These are phyloP conservation scores for Pseudocercospora crystallina DNA, from an alignment of 2,329 filamentous ascomycete genomes.

Conservation along the genomic window DNA sequence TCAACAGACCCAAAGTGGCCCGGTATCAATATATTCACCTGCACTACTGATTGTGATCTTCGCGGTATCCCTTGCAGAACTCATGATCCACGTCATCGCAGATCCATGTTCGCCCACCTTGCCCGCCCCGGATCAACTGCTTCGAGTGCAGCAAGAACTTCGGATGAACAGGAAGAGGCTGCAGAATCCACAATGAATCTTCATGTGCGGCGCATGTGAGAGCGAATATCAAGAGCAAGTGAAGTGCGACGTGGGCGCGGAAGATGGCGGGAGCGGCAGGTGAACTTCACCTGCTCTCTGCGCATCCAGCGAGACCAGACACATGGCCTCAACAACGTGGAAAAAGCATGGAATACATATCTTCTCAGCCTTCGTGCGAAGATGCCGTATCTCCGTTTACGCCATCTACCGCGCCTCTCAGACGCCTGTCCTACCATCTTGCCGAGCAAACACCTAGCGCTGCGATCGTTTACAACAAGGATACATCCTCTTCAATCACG, in stretches of 20 bases:
- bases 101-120: conserved; percentile 1
- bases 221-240: not conserved
- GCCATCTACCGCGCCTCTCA: not conserved
- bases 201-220: not conserved
- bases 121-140: not conserved
- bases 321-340: not conserved
- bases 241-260: not conserved
- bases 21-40: too few relatives aligned
- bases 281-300: too few relatives aligned
- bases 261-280: not conserved
- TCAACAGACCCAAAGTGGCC: too few relatives aligned
- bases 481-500: not conserved
- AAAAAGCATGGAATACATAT: not conserved
- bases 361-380: not conserved
- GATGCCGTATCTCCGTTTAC: not conserved
- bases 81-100: not conserved
- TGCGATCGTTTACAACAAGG: conserved; percentile 1
- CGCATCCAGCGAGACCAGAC: not conserved
- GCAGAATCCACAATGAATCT: not conserved
- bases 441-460: conserved; percentile 1
- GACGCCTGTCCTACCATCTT: not conserved
- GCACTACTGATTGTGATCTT: too few relatives aligned
- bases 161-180: not conserved
- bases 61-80: not conserved
- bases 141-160: conserved; percentile 3